Base-by-base conservation (phyloP, 257 asterid genomes). In the Coffea eugenioides region DNA sequence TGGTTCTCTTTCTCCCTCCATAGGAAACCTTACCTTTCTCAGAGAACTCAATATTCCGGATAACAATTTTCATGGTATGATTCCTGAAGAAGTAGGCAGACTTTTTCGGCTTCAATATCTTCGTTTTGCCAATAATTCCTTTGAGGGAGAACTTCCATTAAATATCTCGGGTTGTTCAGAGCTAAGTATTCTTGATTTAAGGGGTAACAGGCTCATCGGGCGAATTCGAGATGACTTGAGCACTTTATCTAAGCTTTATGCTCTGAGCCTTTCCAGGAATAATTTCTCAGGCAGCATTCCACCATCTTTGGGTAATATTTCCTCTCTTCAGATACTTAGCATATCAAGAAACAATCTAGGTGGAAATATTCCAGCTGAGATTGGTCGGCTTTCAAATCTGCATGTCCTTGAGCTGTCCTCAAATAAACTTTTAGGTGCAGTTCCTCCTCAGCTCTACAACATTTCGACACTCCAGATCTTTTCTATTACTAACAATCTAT, bases 381-480 rank as follows among this genome's bases (percentile, higher is more conserved):
- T 27, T 27, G 0, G 27, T 27, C 27, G 27, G 27, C 27, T 27
- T 27, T 27, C 27, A 27, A 27, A 27, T 27, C 27, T 27, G 27
- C 27, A 27, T 27, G 27, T 27, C 27, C 27, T 27, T 27, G 27
- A 27, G 27, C 27, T 27, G 27, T 27, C 27, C 27, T 27, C 27
- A 27, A 27, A 27, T 27, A 27, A 27, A 27, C 27, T 27, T 27
- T 27, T 27, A 27, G 27, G 27, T 27, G 27, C 27, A 27, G 27
- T 80, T 65, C 83, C 83, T 8, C 23, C 71, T 51, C 57, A 51
- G 66, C 66, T 80, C 27, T 80, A 61, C 83, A 80, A 80, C 66
- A 65, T 80, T 41, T 73, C 83, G 36, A 46, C 83, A 6, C 54
- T 73, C 18, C 54, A 64, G 41, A 23, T 49, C 0, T 3, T 80